phyloP scores from a whole-genome alignment of 2,329 filamentous ascomycete species.

The Penicillium capsulatum region DNA sequence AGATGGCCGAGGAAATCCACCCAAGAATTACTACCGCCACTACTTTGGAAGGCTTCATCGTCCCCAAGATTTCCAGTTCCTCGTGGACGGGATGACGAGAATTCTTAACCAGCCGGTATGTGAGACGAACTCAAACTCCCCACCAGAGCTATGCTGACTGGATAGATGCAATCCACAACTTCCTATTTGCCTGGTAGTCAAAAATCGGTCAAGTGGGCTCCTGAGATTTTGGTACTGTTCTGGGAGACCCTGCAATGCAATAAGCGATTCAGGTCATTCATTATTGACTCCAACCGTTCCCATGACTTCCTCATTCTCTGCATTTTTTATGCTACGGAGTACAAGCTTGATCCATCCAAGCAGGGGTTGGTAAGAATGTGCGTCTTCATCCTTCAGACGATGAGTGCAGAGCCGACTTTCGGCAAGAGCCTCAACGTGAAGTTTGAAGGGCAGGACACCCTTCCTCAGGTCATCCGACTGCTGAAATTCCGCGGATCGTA shows the following conservation, averaged over 20 bases:
- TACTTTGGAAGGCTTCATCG: conserved; percentile 86
- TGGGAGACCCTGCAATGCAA: conserved; percentile 98
- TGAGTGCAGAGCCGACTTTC: conserved; percentile 90
- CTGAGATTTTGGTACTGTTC: conserved; percentile 94
- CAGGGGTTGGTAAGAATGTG: conserved; percentile 95
- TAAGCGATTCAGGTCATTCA: conserved; percentile 92
- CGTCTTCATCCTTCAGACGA: conserved; percentile 89
- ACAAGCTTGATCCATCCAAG: conserved; percentile 78
- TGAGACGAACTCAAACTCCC: conserved; percentile 13
- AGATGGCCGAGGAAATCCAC: conserved; percentile 56
- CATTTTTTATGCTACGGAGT: conserved; percentile 87
- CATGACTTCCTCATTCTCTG: conserved; percentile 90
- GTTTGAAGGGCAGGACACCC: conserved; percentile 82
- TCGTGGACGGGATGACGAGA: conserved; percentile 88
- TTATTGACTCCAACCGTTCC: conserved; percentile 89
- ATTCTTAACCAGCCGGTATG: conserved; percentile 78
- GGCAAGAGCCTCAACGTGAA: conserved; percentile 82
- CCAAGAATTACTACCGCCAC: conserved; percentile 91
- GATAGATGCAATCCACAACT: conserved; percentile 71
- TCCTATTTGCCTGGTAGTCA: conserved; percentile 87
- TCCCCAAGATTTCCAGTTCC: conserved; percentile 95
- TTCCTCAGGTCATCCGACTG: conserved; percentile 77
- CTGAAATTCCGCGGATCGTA: conserved; percentile 83
- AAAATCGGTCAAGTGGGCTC: conserved; percentile 75
- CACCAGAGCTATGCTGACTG: not conserved